phyloP scores from a whole-genome alignment of 345 rosid species.

The Ceriops tagal region DNA sequence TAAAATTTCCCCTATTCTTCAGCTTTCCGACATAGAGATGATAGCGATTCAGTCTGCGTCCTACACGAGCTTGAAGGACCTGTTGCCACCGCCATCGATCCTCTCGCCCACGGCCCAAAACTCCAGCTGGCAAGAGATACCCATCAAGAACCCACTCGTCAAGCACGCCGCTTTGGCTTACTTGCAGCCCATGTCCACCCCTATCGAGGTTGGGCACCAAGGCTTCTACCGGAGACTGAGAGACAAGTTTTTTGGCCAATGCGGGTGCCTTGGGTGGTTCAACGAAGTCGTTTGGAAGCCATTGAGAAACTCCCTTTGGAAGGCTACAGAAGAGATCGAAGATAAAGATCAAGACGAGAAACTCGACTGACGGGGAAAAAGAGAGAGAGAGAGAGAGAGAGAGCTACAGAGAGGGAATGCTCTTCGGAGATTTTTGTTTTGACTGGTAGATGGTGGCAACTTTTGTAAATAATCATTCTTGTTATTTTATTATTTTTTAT shows the following conservation, averaged over 20 bases:
- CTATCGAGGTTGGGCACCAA: conserved; percentile 29
- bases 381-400: not conserved
- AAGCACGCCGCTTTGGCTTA: conserved; percentile 65
- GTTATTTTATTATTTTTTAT: no score
- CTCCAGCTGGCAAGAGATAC: conserved; percentile 52
- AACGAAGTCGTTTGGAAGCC: conserved; percentile 25
- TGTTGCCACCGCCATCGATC: conserved; percentile 29
- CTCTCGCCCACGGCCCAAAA: conserved; percentile 34
- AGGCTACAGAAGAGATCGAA: conserved; percentile 10
- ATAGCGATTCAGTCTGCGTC: conserved; percentile 23
- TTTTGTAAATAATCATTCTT: not conserved
- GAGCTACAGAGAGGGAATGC: not conserved
- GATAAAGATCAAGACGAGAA: conserved; percentile 21
- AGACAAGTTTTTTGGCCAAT: conserved; percentile 23
- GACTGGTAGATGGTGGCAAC: conserved; percentile 32
- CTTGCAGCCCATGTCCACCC: conserved; percentile 53
- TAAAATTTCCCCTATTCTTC: not conserved
- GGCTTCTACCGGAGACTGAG: conserved; percentile 29
- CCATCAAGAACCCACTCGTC: conserved; percentile 55
- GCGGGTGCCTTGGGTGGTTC: conserved; percentile 42
- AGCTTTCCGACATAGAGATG: conserved; percentile 43
- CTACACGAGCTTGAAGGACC: conserved; percentile 56
- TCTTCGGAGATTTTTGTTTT: conserved; percentile 14
- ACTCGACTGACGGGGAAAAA: conserved; percentile 18
- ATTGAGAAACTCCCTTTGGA: conserved; percentile 16